These are phyloP conservation scores for Colletotrichum phormii DNA, from an alignment of 2,329 filamentous ascomycete genomes.

Conservation along the genomic window DNA sequence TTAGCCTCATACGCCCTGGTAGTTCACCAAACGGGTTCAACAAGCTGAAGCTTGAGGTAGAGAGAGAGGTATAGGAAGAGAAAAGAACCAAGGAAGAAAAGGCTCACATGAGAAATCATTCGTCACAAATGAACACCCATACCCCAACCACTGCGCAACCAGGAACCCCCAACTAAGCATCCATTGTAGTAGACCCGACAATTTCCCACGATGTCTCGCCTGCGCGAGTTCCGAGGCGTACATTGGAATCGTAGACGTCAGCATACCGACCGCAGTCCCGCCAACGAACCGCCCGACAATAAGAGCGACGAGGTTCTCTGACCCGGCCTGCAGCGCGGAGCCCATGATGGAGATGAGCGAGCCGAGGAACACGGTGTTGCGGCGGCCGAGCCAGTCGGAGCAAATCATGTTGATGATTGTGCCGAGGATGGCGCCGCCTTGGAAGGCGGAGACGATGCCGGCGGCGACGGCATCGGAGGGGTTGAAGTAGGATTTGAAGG, in stretches of 20 bases:
- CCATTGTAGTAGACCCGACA: conserved; percentile 57
- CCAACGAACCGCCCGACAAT: conserved; percentile 62
- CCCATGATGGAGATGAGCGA: conserved; percentile 45
- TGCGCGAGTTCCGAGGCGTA: conserved; percentile 57
- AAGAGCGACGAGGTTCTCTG: conserved; percentile 51
- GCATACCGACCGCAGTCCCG: conserved; percentile 59
- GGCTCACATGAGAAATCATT: conserved; percentile 45
- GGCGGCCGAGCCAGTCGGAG: conserved; percentile 46
- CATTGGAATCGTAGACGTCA: conserved; percentile 59
- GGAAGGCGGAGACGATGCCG: conserved; percentile 44
- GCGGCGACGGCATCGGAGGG: conserved; percentile 44
- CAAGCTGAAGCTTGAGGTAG: background rate
- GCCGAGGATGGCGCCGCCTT: conserved; percentile 44
- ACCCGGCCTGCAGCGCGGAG: conserved; percentile 46
- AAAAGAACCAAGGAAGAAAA: conserved; percentile 36
- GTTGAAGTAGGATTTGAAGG: conserved; percentile 56
- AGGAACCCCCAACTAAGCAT: conserved; percentile 56
- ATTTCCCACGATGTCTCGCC: conserved; percentile 50
- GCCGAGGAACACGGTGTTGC: conserved; percentile 45
- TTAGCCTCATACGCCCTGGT: background rate
- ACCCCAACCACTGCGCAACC: conserved; percentile 50
- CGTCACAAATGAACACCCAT: conserved; percentile 44
- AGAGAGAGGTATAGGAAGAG: no score
- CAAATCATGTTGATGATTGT: conserved; percentile 45
- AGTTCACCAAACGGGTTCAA: background rate